Conservation (phyloP, 108 stramenopile genomes). For the Poteriospumella lacustris region DNA sequence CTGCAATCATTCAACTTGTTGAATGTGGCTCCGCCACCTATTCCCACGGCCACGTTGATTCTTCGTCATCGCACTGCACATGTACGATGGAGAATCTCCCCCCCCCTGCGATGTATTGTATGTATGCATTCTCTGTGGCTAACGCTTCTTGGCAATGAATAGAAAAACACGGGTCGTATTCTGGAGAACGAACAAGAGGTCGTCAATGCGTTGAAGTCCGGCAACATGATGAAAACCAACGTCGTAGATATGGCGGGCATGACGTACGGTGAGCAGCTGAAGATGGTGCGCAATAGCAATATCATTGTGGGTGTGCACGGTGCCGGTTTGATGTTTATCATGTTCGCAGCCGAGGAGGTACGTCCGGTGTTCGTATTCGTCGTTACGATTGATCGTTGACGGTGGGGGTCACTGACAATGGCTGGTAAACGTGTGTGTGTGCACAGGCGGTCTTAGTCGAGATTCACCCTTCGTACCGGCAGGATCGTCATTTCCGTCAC, state of each 20-base stretch:
- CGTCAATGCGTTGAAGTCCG: neutral
- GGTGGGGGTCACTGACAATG: no score
- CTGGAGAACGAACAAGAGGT: conserved; percentile 18
- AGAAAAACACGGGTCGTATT: conserved; percentile 26
- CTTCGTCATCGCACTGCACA: neutral
- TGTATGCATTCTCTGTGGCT: neutral
- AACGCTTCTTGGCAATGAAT: neutral
- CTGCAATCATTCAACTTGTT: conserved; percentile 29
- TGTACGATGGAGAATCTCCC: neutral
- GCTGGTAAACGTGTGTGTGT: no score
- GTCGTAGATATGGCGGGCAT: conserved; percentile 32
- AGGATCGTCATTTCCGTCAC: conserved; percentile 36
- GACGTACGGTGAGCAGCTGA: conserved; percentile 28
- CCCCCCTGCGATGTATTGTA: neutral
- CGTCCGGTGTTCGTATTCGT: neutral
- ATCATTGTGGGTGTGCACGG: conserved; percentile 37
- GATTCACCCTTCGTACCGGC: conserved; percentile 41
- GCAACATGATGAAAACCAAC: conserved; percentile 21
- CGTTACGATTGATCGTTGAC: neutral
- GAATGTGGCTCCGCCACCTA: conserved; percentile 24
- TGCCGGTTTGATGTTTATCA: conserved; percentile 39
- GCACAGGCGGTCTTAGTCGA: conserved; percentile 31
- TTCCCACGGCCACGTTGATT: conserved; percentile 23
- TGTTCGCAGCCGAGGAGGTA: conserved; percentile 41
- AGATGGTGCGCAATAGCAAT: conserved; percentile 28